phyloP scores from a whole-genome alignment of 176 grass and related monocot genomes.

The Bonia amplexicaulis region DNA sequence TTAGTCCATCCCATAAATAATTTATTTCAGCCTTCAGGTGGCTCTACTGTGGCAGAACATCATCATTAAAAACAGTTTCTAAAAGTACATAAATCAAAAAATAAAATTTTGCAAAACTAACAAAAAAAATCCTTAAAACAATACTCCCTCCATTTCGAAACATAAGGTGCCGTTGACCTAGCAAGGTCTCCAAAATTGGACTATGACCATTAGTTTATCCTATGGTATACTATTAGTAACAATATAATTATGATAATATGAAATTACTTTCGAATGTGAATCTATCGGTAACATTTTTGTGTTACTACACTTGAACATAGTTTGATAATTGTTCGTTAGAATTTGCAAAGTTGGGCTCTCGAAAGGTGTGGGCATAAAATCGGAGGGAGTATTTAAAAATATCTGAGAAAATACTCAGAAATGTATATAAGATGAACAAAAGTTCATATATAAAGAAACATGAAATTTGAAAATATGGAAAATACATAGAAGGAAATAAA shows the following conservation, averaged over 20 bases:
- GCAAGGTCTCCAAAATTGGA: not conserved
- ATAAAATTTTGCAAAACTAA: not conserved
- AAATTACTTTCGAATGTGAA: not conserved
- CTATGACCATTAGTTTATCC: not conserved
- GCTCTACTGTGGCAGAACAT: not conserved
- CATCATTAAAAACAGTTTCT: not conserved
- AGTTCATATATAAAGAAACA: not conserved
- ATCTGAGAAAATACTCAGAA: not conserved
- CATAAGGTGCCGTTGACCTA: not conserved
- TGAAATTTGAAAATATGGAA: not conserved
- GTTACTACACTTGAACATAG: not conserved
- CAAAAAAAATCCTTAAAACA: not conserved
- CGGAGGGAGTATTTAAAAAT: not conserved
- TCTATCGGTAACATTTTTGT: not conserved
- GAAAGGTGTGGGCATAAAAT: not conserved
- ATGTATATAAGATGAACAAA: not conserved
- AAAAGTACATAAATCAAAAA: not conserved
- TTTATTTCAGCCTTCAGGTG: not conserved
- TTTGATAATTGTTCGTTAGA: not conserved
- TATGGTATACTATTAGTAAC: not conserved
- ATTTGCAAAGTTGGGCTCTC: not conserved
- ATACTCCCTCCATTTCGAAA: not conserved
- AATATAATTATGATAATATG: not conserved
- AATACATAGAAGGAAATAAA: not conserved
- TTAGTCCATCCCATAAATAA: not conserved